Percentiles rank a stretch among this genome's conserved stretches.
These are phyloP conservation scores for Xerocomus potaroensis DNA, from an alignment of 768 basidiomycete species.

Conservation along the genomic window DNA sequence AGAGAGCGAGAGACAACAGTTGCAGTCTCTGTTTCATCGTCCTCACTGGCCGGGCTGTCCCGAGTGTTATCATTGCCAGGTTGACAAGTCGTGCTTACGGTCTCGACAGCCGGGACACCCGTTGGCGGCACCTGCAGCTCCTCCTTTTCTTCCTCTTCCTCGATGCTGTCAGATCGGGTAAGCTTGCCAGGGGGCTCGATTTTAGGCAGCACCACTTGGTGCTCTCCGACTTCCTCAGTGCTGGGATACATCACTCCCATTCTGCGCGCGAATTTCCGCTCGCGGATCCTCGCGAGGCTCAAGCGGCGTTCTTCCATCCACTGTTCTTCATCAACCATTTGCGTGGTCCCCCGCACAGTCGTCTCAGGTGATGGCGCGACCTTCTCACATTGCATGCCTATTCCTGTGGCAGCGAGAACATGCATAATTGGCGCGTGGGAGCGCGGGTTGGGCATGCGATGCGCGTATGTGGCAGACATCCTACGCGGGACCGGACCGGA, in stretches of 20 bases:
- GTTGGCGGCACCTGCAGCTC: slow-evolving; percentile 1
- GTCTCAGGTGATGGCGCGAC: slow-evolving; percentile 4
- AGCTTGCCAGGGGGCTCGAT: slow-evolving; percentile 23
- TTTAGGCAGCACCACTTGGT: slow-evolving; percentile 15
- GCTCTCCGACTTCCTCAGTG: slow-evolving; percentile 8
- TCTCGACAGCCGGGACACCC: not conserved
- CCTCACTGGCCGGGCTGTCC: slow-evolving; percentile 7
- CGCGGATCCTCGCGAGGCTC: slow-evolving; percentile 29
- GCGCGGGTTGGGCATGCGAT: slow-evolving; percentile 77
- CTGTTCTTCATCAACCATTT: slow-evolving; percentile 26
- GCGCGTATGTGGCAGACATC: slow-evolving; percentile 65
- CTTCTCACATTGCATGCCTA: slow-evolving; percentile 27
- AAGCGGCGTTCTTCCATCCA: slow-evolving; percentile 35
- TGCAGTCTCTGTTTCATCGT: slow-evolving; percentile 19
- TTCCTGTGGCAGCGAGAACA: slow-evolving; percentile 62
- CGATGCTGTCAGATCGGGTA: slow-evolving; percentile 30
- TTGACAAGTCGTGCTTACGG: not conserved
- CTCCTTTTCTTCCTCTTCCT: slow-evolving; percentile 27
- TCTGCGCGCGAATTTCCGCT: slow-evolving; percentile 31
- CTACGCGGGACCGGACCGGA: slow-evolving; percentile 31
- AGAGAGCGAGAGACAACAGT: slow-evolving; percentile 24
- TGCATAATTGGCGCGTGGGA: slow-evolving; percentile 70
- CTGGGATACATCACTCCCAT: slow-evolving; percentile 25
- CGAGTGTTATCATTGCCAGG: slow-evolving; percentile 3
- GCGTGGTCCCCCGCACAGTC: not conserved